Evolutionary conservation across 2,329 filamentous ascomycete genomes (phyloP), one percentile per base, ranked within the genome.

Genomic region (Aspergillus chevalieri): DNA sequence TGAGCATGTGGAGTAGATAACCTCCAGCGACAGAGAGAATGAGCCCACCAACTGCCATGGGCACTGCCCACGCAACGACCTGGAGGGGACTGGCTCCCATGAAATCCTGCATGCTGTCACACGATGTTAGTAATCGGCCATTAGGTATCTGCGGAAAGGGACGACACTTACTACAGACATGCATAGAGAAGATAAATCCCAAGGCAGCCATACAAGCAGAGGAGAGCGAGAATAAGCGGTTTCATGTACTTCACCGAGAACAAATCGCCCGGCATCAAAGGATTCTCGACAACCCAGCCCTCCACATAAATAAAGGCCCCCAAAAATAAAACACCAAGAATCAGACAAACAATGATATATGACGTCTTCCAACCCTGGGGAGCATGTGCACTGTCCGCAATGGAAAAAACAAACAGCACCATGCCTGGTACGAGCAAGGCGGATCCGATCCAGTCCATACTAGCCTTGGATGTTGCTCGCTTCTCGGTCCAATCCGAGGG

Each of bases 301-400:
- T 93, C 85, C 3, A 91, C 74, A 52, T 89, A 91, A 6, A 85
- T 74, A 9, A 86, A 82, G 0, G 71, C 68, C 1, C 67, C 69
- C 1, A 93, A 72, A 6, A 85, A 66, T 0, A 87, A 49, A 5
- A 78, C 68, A 0, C 87, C 87, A 1, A 86, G 36, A 3, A 83
- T 69, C 43, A 92, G 78, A 0, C 82, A 81, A 8, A 83, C 72
- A 38, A 80, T 79, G 34, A 92, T 83, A 56, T 89, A 89, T 1
- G 85, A 84, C 0, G 84, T 88, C n/a, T 67, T 73, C 86, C 87
- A 92, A 1, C 84, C 81, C 2, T 82, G 64, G 0, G 83, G 78
- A 0, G 85, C 85, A 63, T 88, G 82, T 0, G 83, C 79, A 6
- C 83, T 84, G 44, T 89, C 84, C 0, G 87, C 90, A 46, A 93